Evolutionary conservation across 768 basidiomycete species (phyloP).

Genomic region (Panus rudis): DNA sequence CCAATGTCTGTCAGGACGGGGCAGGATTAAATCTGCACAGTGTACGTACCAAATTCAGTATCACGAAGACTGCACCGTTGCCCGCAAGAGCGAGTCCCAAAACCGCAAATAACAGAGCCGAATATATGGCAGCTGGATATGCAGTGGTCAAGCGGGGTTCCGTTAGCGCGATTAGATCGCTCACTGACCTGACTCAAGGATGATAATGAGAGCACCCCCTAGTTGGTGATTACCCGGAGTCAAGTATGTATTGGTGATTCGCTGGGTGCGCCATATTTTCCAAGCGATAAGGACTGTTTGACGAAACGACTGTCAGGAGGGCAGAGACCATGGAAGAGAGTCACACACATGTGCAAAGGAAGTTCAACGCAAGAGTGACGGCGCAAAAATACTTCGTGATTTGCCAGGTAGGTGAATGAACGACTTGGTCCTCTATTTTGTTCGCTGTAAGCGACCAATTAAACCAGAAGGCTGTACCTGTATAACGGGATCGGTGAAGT

Average conservation of each 20-base stretch:
- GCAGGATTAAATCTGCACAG: too few relatives aligned
- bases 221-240: conserved; percentile 1
- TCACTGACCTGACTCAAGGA: conserved; percentile 16
- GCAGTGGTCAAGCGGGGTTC: not conserved
- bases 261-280: conserved; percentile 21
- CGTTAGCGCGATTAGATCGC: not conserved
- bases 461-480: conserved; percentile 16
- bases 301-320: not conserved
- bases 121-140: conserved; percentile 15
- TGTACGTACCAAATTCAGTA: conserved; percentile 12
- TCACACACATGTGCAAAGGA: conserved; percentile 23
- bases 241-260: conserved; percentile 8
- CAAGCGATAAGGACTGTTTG: conserved; percentile 19
- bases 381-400: conserved; percentile 20
- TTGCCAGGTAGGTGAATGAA: conserved; percentile 16
- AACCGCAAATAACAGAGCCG: conserved; percentile 14
- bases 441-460: conserved; percentile 12
- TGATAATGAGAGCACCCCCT: conserved; percentile 7
- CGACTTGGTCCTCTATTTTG: conserved; percentile 15
- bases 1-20: not conserved
- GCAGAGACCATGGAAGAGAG: not conserved
- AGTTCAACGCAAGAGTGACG: conserved; percentile 20
- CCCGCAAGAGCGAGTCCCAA: conserved; percentile 11
- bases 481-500: not conserved
- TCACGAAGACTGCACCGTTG: conserved; percentile 3